phyloP scores from a whole-genome alignment of 805 yeast species.

The Kuraishia borneana region DNA sequence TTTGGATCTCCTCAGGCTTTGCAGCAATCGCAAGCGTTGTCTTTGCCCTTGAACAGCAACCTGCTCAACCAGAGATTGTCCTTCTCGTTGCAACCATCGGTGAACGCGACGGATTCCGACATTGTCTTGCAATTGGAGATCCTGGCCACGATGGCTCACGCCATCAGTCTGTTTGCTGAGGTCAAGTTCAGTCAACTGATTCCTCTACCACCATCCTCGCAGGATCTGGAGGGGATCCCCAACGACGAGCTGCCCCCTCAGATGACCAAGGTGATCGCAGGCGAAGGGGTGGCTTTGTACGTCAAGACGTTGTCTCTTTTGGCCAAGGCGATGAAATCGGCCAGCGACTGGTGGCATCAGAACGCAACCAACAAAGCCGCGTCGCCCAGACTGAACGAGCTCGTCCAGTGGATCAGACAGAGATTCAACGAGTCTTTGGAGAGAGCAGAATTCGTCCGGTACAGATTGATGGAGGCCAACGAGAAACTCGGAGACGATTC shows the following conservation, averaged over 20 bases:
- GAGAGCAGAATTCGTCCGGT: conserved; percentile 70
- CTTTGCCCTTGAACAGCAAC: background rate
- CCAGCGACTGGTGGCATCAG: conserved; percentile 84
- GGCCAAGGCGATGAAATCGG: conserved; percentile 77
- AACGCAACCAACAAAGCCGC: conserved; percentile 21
- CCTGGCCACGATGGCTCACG: conserved; percentile 83
- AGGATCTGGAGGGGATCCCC: conserved; percentile 5
- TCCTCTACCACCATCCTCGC: conserved; percentile 54
- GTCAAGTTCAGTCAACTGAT: conserved; percentile 79
- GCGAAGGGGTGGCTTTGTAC: conserved; percentile 79
- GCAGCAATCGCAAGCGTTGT: background rate
- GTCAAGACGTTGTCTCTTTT: conserved; percentile 74
- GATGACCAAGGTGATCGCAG: conserved; percentile 51
- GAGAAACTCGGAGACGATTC: conserved; percentile 13
- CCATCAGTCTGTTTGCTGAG: conserved; percentile 80
- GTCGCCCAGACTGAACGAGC: conserved; percentile 40
- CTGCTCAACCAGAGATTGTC: background rate
- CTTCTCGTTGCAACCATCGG: conserved; percentile 9
- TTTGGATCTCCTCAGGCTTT: conserved; percentile 39
- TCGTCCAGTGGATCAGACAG: conserved; percentile 88
- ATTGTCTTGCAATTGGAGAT: conserved; percentile 47
- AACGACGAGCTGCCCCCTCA: conserved; percentile 37
- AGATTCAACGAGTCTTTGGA: conserved; percentile 82
- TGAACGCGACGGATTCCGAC: conserved; percentile 16
- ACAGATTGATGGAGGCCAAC: conserved; percentile 42